Base-by-base conservation (phyloP, 306 rosid genomes). In the Quercus rubra region DNA sequence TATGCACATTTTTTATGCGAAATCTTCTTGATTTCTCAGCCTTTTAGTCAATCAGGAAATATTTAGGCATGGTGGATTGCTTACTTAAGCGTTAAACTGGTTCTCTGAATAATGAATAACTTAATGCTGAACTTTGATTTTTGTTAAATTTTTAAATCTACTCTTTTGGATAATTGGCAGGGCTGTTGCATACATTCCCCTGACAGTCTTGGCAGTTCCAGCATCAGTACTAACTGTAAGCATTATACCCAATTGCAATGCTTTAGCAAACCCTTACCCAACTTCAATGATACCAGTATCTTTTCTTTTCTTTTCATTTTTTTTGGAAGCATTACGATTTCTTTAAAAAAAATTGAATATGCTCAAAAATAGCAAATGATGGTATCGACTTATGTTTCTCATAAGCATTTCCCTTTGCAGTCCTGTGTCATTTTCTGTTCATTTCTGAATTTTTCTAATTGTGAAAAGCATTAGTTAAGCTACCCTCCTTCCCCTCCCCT, bases 131-230 rank as follows among this genome's bases (percentile, higher is more conserved):
- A 75, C 66, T 1, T 55, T 76, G 10, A 62, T 23, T 33, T 14
- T 56, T 58, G 7, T 23, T 54, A 30, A 66, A 55, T 19, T 63
- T 70, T 74, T 52, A 38, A 33, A 70, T 19, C 41, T 52, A 17
- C 57, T 79, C 74, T 59, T 20, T 76, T 43, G 70, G 82, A 54
- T 82, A 56, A 67, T 73, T 23, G 80, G 70, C 96, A 94, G 97
- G 91, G 89, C 89, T 20, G 71, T 84, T 79, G 97, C 97, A 6
- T 94, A 94, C 83, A 84, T 94, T 86, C 98, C 98, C 56, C 77
- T 94, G 86, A 94, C 98, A 5, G 73, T 94, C 79, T 85, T 94
- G 87, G 93, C 97, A 43, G 97, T 94, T 78, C 98, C 98, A 27
- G 97, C 98, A 62, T 87, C 97, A 64, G 92, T 94, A 58, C 91